Base-by-base conservation (phyloP, 2,329 filamentous ascomycete genomes). In the Biscogniauxia sp. region DNA sequence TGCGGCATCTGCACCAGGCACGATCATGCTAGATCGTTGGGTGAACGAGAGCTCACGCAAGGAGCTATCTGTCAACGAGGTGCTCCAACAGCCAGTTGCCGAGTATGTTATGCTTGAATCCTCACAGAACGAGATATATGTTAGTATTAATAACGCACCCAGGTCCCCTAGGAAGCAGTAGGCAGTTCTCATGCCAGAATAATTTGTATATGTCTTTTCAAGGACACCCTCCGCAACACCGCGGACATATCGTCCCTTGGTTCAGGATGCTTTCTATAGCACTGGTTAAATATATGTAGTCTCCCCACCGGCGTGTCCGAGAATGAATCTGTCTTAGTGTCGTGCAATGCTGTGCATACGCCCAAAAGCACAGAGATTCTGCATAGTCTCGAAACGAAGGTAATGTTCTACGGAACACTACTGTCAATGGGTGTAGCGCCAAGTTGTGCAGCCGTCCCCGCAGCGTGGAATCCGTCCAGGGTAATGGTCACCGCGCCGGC, bases 401-500 rank as follows among this genome's bases (percentile, higher is more conserved):
- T 64, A 65, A 57, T 60, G 59, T 63, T 57, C 51, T 64, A 68
- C 63, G 64, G 62, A 54, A 66, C 61, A 62, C 65, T 62, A 55
- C 59, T 62, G 59, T 53, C 66, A 51, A 61, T 51, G 60, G 59
- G 54, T 45, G 67, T 63, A 56, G 60, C 57, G 49, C 56, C 65
- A 51, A 41, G 50, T 51, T 66, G 61, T 56, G 67, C 55, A 52
- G 66, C 59, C 55, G 66, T 57, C 53, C 63, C 66, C 55, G 68
- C 74, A 6, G 93, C 93, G 67, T 89, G 84, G 73, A 98, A 91
- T 5, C 90, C 92, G 65, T 96, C 90, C 13, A 95, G 77, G 0
- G 91, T 92, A 56, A 98, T 88, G 59, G 87, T 92, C 13, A 98
- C 93, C 8, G 95, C 94, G 55, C 95, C 94, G 5, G 95, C 93